Conservation (phyloP, 345 rosid species). For the Trapa incisa region DNA sequence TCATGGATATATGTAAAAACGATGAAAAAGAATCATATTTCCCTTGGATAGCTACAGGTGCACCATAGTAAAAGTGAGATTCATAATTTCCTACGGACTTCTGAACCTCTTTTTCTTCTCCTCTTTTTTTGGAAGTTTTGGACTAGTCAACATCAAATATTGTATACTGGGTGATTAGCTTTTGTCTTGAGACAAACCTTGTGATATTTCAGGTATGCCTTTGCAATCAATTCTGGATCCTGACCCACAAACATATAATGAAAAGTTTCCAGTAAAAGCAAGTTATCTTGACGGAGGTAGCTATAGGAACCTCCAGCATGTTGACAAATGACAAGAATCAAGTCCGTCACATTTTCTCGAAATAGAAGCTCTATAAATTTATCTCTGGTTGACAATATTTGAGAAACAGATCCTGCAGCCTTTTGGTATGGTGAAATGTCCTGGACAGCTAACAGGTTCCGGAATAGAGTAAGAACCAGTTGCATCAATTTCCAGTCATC, state of each 20-base stretch:
- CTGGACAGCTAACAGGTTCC: slow-evolving; percentile 80
- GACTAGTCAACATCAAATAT: no score
- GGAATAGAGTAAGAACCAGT: slow-evolving; percentile 70
- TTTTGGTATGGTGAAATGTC: slow-evolving; percentile 56
- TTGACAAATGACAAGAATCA: slow-evolving; percentile 55
- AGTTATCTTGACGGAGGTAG: slow-evolving; percentile 69
- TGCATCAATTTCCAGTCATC: slow-evolving; percentile 98
- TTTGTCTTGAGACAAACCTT: slow-evolving; percentile 17
- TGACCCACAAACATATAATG: slow-evolving; percentile 64
- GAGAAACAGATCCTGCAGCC: slow-evolving; percentile 53
- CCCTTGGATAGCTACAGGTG: background rate
- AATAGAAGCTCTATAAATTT: slow-evolving; percentile 66
- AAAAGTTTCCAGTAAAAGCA: slow-evolving; percentile 66
- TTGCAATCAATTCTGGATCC: slow-evolving; percentile 56
- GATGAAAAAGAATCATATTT: background rate
- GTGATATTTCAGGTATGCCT: slow-evolving; percentile 34
- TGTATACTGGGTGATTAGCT: background rate
- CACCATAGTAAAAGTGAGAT: background rate
- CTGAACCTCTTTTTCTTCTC: no score
- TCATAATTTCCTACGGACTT: background rate
- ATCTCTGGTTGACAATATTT: slow-evolving; percentile 61
- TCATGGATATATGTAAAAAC: background rate
- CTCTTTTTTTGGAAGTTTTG: no score
- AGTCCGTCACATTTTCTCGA: slow-evolving; percentile 70
- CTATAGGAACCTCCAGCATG: slow-evolving; percentile 36